These are phyloP conservation scores for Salvia sclarea DNA, from an alignment of 305 asterid genomes.

Conservation along the genomic window DNA sequence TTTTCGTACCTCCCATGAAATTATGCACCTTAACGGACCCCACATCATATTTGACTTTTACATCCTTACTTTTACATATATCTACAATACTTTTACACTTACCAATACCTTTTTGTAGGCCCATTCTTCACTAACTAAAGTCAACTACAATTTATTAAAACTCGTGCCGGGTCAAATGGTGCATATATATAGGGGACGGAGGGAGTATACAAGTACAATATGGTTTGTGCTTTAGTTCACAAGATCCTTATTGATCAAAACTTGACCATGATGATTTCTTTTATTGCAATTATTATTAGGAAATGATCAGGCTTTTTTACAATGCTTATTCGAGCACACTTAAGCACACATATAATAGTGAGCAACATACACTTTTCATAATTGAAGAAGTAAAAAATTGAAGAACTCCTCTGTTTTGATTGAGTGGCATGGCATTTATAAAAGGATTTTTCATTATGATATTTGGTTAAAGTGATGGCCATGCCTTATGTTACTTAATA, in stretches of 20 bases:
- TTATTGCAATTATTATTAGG: neutral
- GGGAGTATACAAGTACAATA: neutral
- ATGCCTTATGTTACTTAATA: constrained; percentile 11
- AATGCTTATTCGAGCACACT: constrained; percentile 1
- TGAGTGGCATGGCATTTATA: constrained; percentile 12
- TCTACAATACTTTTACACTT: too few species aligned
- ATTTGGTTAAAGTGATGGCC: constrained; percentile 13
- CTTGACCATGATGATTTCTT: neutral
- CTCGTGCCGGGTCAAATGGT: too few species aligned
- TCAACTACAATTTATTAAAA: too few species aligned
- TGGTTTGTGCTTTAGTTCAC: neutral
- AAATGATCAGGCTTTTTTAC: neutral
- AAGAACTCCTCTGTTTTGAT: neutral
- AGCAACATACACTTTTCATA: constrained; percentile 12
- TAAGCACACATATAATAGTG: neutral
- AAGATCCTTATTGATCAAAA: neutral
- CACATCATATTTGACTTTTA: too few species aligned
- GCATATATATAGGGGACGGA: too few species aligned
- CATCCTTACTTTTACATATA: too few species aligned
- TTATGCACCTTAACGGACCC: too few species aligned
- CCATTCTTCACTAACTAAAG: too few species aligned
- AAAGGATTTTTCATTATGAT: constrained; percentile 11
- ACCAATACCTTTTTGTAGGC: too few species aligned
- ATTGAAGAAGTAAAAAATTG: neutral
- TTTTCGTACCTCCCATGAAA: too few species aligned